phyloP scores from a whole-genome alignment of 306 rosid genomes.

The Begonia fuchsioides region DNA sequence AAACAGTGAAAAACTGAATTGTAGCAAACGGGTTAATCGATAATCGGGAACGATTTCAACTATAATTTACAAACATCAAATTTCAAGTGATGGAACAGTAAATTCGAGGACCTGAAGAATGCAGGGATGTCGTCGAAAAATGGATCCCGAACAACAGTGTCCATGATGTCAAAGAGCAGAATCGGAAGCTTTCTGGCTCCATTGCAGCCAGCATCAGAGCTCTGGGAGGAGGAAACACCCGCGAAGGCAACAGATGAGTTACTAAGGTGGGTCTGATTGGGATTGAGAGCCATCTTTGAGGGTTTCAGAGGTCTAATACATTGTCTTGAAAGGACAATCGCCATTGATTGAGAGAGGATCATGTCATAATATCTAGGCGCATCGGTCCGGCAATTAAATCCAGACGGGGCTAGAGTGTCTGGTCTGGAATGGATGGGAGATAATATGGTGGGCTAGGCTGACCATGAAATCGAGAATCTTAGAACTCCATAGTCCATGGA shows the following conservation, averaged over 20 bases:
- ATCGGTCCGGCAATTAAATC: no score
- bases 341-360: not conserved
- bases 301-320: not conserved
- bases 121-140: slow-evolving; percentile 72
- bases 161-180: slow-evolving; percentile 88
- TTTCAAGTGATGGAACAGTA: no score
- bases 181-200: slow-evolving; percentile 47
- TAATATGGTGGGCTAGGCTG: no score
- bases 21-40: no score
- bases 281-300: slow-evolving; percentile 3
- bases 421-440: no score
- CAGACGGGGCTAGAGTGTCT: no score
- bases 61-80: no score
- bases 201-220: not conserved
- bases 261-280: not conserved
- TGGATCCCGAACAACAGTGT: slow-evolving; percentile 89
- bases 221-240: slow-evolving; percentile 1
- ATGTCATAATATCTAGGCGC: no score
- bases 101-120: slow-evolving; percentile 47
- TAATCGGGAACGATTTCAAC: no score
- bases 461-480: no score
- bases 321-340: slow-evolving; percentile 1
- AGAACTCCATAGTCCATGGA: no score
- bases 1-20: no score
- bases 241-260: slow-evolving; percentile 8